Evolutionary conservation across 352 stramenopile genomes (phyloP), one percentile per base, ranked within the genome.

Genomic region (Blastocystis sp.): DNA sequence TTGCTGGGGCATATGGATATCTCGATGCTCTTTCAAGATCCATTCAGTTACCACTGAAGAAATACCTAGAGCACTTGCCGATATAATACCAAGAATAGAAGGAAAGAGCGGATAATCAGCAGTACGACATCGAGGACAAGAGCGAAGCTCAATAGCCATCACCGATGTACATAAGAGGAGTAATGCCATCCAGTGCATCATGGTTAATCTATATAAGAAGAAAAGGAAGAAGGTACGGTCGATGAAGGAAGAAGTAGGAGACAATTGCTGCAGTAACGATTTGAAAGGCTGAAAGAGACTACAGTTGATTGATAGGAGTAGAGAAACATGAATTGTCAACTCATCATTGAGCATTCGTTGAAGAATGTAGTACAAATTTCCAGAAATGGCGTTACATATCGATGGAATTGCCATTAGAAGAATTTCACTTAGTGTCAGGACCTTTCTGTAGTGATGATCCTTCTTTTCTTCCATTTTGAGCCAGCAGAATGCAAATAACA

Each of bases 311-410:
- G 19, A 37, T 22, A 27, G 4, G 19, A 7, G 30, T 5, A 44
- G 19, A 40, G 35, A 17, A 19, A 81, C 70, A 51, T 81, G 70
- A 62, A 81, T 81, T 54, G 62, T 35, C 11, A 81, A 40, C 30
- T 81, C 70, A 62, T 81, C 70, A 19, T 81, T 56, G 42, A 81
- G 62, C n/a, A 60, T 24, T 60, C 70, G 17, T 64, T 81, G 70
- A n/a, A 81, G 30, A 57, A 54, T 15, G 17, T 64, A 81, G 17
- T 81, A 81, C 24, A 81, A 33, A 15, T 13, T 53, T 15, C 44
- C 42, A 15, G 70, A 81, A 24, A 60, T 17, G 40, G 62, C 6
- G 11, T 35, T 42, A 27, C 58, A 56, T 19, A 35, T 60, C 33
- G 70, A 62, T 15, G 70, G 70, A 35, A 81, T 62, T 54, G 48